These are phyloP conservation scores for Ramaria sp. DNA, from an alignment of 768 basidiomycete species.

Conservation along the genomic window DNA sequence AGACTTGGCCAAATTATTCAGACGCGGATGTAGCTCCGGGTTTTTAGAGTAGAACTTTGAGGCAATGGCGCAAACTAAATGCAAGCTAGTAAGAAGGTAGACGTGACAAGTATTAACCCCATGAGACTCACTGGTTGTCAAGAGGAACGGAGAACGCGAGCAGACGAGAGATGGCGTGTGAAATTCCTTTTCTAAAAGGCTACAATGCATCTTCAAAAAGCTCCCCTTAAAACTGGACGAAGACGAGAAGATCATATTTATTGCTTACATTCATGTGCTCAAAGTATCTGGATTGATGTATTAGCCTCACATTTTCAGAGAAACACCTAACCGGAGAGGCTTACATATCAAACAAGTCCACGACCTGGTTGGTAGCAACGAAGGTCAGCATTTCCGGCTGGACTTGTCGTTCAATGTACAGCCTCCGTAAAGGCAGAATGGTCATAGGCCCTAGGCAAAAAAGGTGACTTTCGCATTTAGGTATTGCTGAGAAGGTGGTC, in stretches of 20 bases:
- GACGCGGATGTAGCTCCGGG: constrained; percentile 68
- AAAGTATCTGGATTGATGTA: constrained; percentile 45
- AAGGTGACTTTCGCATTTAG: not conserved
- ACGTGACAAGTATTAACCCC: not conserved
- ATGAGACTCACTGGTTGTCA: constrained; percentile 70
- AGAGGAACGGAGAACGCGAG: constrained; percentile 86
- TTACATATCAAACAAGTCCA: constrained; percentile 83
- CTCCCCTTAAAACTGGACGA: no score
- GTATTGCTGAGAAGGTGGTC: constrained; percentile 12
- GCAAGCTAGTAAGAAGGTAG: not conserved
- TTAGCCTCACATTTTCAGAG: constrained; percentile 20
- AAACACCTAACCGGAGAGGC: no score
- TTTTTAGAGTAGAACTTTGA: constrained; percentile 79
- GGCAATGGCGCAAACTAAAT: constrained; percentile 85
- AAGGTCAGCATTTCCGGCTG: constrained; percentile 93
- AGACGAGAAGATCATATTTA: no score
- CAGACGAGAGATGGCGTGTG: constrained; percentile 93
- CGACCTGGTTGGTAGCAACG: constrained; percentile 79
- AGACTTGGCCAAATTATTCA: constrained; percentile 76
- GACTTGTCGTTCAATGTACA: constrained; percentile 81
- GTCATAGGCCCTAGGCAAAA: constrained; percentile 62
- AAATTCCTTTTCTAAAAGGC: constrained; percentile 75
- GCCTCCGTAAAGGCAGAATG: constrained; percentile 67
- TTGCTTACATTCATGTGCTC: constrained; percentile 57
- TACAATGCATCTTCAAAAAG: constrained; percentile 54